Evolutionary conservation across 2,329 filamentous ascomycete species (phyloP).

Genomic region (Neonectria ditissima): DNA sequence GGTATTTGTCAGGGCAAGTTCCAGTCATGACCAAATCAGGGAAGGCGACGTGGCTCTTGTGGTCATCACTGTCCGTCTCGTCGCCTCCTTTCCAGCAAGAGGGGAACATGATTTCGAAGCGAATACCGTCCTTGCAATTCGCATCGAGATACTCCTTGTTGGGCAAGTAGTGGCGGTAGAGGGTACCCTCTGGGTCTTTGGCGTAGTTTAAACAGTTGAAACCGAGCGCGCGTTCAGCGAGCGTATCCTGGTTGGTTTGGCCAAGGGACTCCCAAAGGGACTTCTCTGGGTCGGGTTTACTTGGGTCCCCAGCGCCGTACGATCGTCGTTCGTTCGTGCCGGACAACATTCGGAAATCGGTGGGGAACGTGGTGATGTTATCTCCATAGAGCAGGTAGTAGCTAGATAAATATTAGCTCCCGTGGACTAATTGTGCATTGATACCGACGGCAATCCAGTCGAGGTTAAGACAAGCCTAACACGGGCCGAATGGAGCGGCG

Average conservation of each 20-base stretch:
- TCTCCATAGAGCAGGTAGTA: constrained; percentile 84
- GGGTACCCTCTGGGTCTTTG: constrained; percentile 73
- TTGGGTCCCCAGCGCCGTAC: constrained; percentile 76
- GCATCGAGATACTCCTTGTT: constrained; percentile 82
- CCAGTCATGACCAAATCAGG: constrained; percentile 82
- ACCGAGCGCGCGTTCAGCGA: constrained; percentile 85
- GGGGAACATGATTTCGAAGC: constrained; percentile 88
- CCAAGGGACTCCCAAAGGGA: constrained; percentile 75
- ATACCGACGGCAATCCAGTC: neutral
- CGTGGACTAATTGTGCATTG: neutral
- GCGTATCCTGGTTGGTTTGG: constrained; percentile 73
- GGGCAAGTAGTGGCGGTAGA: constrained; percentile 85
- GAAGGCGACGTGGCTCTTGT: constrained; percentile 79
- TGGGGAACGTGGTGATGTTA: constrained; percentile 79
- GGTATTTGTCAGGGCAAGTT: constrained; percentile 76
- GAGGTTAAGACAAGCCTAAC: neutral
- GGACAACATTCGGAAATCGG: constrained; percentile 84
- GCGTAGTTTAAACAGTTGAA: constrained; percentile 96
- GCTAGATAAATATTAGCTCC: constrained; percentile 54
- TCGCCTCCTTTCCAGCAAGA: constrained; percentile 88
- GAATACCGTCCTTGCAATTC: constrained; percentile 84
- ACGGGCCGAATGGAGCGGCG: neutral
- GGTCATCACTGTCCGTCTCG: constrained; percentile 65
- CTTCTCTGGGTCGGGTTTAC: constrained; percentile 72
- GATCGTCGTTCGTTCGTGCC: constrained; percentile 76